phyloP scores from a whole-genome alignment of 1,284 basidiomycete genomes.

The Anthracocystis panici-leucophaei region DNA sequence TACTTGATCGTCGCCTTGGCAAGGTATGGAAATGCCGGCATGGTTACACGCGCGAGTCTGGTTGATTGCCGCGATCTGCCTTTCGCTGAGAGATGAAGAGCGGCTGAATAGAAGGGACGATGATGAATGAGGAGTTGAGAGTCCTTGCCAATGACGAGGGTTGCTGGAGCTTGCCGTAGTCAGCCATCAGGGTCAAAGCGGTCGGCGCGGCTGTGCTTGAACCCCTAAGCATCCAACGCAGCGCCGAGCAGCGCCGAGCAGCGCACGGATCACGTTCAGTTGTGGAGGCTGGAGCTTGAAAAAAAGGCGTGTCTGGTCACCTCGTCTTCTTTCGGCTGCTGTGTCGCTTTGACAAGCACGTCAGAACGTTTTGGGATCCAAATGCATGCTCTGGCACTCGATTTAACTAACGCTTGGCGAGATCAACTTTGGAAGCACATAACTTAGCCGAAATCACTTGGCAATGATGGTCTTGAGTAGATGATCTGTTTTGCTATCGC shows the following conservation, averaged over 20 bases:
- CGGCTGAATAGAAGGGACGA: neutral
- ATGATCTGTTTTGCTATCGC: neutral
- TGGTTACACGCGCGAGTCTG: conserved; percentile 6
- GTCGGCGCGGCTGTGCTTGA: conserved; percentile 5
- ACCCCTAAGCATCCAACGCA: conserved; percentile 3
- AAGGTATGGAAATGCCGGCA: conserved; percentile 51
- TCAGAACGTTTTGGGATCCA: neutral
- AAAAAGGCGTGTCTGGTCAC: neutral
- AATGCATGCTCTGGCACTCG: neutral
- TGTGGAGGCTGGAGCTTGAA: conserved; percentile 4
- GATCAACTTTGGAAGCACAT: neutral
- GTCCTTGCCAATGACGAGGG: neutral
- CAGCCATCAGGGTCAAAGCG: neutral
- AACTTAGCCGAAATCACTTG: neutral
- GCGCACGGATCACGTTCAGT: conserved; percentile 9
- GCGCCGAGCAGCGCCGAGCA: neutral
- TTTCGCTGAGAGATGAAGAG: neutral
- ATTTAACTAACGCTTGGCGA: conserved; percentile 8
- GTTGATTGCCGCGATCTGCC: conserved; percentile 5
- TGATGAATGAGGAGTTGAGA: neutral
- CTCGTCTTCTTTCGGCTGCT: neutral
- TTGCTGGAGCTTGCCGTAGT: neutral
- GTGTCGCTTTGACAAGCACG: no score
- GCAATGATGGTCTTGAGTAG: neutral
- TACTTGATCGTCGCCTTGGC: conserved; percentile 62